Percentiles rank a stretch among this genome's conserved stretches.
Conservation (phyloP, 2,329 filamentous ascomycete species). For the Decorospora gaudefroyi region DNA sequence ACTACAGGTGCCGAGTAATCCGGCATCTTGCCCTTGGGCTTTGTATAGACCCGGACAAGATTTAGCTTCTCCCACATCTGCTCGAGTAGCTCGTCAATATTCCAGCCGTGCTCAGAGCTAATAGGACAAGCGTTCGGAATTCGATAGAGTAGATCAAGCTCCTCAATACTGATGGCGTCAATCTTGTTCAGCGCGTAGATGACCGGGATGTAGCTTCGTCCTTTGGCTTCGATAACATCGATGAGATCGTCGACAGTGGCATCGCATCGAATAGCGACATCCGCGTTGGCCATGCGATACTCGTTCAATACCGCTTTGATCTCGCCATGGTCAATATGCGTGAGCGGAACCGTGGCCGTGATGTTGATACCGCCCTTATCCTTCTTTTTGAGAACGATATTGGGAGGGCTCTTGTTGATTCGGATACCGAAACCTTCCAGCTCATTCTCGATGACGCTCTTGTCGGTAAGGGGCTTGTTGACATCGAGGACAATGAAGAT, state of each 20-base stretch:
- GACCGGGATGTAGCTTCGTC: constrained; percentile 95
- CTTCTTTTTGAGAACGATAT: constrained; percentile 99
- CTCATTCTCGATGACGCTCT: constrained; percentile 91
- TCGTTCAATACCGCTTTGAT: constrained; percentile 98
- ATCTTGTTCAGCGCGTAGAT: constrained; percentile 99
- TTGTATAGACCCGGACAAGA: constrained; percentile 91
- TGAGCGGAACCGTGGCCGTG: constrained; percentile 88
- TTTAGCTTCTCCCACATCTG: constrained; percentile 98
- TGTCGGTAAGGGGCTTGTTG: constrained; percentile 97
- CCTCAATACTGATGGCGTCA: constrained; percentile 95
- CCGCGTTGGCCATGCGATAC: constrained; percentile 93
- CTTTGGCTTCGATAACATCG: constrained; percentile 91
- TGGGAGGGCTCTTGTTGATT: constrained; percentile 95
- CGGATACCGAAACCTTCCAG: constrained; percentile 96
- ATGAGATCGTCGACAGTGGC: constrained; percentile 97
- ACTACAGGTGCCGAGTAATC: constrained; percentile 94
- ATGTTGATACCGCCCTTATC: constrained; percentile 97
- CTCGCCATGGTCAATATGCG: constrained; percentile 92
- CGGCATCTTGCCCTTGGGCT: constrained; percentile 92
- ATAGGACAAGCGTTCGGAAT: constrained; percentile 98
- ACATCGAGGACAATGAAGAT: constrained; percentile 99
- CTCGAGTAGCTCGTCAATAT: constrained; percentile 94
- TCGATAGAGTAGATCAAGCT: constrained; percentile 91
- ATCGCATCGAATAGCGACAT: constrained; percentile 97
- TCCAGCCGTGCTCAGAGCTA: constrained; percentile 94